Evolutionary conservation across 1,284 basidiomycete species (phyloP).

Genomic region (Trichosporon sp.): DNA sequence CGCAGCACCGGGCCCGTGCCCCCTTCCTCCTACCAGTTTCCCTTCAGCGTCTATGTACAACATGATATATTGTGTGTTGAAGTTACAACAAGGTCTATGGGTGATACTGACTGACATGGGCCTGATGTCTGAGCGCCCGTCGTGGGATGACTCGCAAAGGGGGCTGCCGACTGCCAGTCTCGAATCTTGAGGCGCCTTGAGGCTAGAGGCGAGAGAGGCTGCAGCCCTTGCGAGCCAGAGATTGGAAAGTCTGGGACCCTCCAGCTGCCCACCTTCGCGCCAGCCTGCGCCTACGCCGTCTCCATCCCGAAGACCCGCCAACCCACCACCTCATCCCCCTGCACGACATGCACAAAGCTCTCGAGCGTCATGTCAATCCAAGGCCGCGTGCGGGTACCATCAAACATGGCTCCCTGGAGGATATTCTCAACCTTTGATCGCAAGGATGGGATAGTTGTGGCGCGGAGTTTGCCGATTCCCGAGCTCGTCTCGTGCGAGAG

Average conservation of each 20-base stretch:
- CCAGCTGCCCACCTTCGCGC: too few species aligned
- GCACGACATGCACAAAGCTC: conserved; percentile 18
- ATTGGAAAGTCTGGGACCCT: too few species aligned
- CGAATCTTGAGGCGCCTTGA: too few species aligned
- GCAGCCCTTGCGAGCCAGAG: too few species aligned
- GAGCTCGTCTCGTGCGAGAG: conserved; percentile 3
- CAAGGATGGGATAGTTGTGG: not conserved
- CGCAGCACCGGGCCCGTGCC: not conserved
- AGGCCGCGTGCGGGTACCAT: conserved; percentile 36
- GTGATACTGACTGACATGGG: too few species aligned
- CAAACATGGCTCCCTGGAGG: conserved; percentile 38
- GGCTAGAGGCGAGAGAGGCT: too few species aligned
- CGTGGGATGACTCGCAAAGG: too few species aligned
- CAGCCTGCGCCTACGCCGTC: not conserved
- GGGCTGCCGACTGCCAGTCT: too few species aligned
- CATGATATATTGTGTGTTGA: conserved; percentile 17
- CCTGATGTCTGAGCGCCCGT: too few species aligned
- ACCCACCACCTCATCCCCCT: conserved; percentile 21
- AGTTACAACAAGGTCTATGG: not conserved
- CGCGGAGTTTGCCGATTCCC: conserved; percentile 5
- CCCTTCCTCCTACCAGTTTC: not conserved
- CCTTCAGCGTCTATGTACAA: conserved; percentile 12
- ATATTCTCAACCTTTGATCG: conserved; percentile 29
- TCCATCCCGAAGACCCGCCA: conserved; percentile 29
- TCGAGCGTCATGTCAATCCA: conserved; percentile 44